Percentiles rank a stretch among this genome's conserved stretches.
Evolutionary conservation across 179 eudicot genomes (phyloP).

Genomic region (Gypsophila paniculata): DNA sequence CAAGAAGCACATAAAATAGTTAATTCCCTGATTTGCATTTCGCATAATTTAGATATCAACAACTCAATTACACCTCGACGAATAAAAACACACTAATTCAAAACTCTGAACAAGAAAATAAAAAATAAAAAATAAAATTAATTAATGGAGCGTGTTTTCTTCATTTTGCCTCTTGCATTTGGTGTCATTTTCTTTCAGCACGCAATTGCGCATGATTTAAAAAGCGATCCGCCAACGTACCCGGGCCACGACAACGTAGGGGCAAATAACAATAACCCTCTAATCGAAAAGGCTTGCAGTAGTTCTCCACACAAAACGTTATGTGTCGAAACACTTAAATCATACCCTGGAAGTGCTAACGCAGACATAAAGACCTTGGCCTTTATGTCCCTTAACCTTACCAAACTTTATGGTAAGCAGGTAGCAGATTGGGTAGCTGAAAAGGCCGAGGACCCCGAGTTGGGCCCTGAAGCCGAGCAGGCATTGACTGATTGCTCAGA

Average conservation of each 20-base stretch:
- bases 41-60: constrained; percentile 1
- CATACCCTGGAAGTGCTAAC: constrained; percentile 20
- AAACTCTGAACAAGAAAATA: background rate
- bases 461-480: constrained; percentile 23
- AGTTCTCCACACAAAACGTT: background rate
- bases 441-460: constrained; percentile 17
- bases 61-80: background rate
- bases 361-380: constrained; percentile 29
- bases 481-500: constrained; percentile 28
- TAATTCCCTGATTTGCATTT: constrained; percentile 6
- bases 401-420: constrained; percentile 6
- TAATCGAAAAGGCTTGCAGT: constrained; percentile 27
- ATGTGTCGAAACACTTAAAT: constrained; percentile 22
- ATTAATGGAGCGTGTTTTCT: constrained; percentile 17
- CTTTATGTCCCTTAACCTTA: constrained; percentile 24
- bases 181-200: constrained; percentile 17
- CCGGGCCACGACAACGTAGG: background rate
- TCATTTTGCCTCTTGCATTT: constrained; percentile 18
- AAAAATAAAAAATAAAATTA: too few species aligned
- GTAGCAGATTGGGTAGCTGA: constrained; percentile 14
- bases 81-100: background rate
- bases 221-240: background rate
- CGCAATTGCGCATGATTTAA: background rate
- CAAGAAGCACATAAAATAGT: background rate
- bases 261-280: constrained; percentile 13